phyloP scores from a whole-genome alignment of 345 rosid species.

The Salix udensis region DNA sequence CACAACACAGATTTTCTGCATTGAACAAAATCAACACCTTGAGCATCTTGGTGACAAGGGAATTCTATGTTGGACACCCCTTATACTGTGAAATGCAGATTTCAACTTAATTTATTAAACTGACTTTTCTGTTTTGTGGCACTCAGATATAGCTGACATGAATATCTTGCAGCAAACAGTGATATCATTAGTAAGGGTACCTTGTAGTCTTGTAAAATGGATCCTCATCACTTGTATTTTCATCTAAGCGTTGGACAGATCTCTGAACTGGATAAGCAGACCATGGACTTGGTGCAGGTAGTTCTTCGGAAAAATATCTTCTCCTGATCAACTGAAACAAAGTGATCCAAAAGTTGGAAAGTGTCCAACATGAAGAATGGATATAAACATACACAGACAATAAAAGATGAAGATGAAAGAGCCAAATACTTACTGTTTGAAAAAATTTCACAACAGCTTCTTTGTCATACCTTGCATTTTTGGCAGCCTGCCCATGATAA shows the following conservation, averaged over 20 bases:
- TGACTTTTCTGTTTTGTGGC: not conserved
- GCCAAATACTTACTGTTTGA: conserved; percentile 52
- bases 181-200: conserved; percentile 31
- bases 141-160: not conserved
- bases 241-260: conserved; percentile 69
- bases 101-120: not conserved
- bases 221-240: conserved; percentile 63
- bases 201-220: conserved; percentile 52
- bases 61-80: not conserved
- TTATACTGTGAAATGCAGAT: not conserved
- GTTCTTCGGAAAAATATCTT: conserved; percentile 87
- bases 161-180: not conserved
- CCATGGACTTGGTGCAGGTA: conserved; percentile 74
- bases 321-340: conserved; percentile 77
- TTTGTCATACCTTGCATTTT: conserved; percentile 92
- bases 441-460: conserved; percentile 85
- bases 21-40: not conserved
- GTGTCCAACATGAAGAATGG: not conserved
- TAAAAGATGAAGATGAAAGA: not conserved
- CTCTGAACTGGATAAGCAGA: conserved; percentile 54
- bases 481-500: conserved; percentile 70
- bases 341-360: conserved; percentile 6
- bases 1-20: not conserved
- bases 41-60: not conserved
- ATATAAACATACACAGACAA: not conserved